Base-by-base conservation (phyloP, 305 asterid species). In the Vinca major region DNA sequence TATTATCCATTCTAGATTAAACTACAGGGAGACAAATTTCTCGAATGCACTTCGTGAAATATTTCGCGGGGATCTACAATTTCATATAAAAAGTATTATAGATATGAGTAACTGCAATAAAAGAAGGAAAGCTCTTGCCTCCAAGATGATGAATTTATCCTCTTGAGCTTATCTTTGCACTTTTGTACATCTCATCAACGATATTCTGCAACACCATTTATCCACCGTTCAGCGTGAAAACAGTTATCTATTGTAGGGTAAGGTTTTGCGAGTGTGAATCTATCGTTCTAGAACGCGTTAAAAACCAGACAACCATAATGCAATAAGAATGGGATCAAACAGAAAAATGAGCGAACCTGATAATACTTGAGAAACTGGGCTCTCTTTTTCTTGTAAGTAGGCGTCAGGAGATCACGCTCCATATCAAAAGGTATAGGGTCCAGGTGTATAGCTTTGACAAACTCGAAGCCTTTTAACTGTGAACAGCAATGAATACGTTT, bases 341-440 rank as follows among this genome's bases (percentile, higher is more conserved):
- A 61, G 71, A 57, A 33, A 47, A 21, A 57, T 33, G 45, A 64
- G 19, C 83, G 53, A 73, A 87, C 95, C 96, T 90, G 79, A 71
- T 90, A 90, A 66, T 82, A 86, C 72, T 84, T 85, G 79, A 78
- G 77, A 65, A 86, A 82, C 14, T 76, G 82, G 71, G 81, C 82
- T 66, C 97, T 81, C 83, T 87, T 90, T 82, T 90, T 90, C 91
- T 90, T 88, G 82, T 80, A 87, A 45, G 97, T 90, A 2, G 97
- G 96, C 12, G 95, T 88, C 51, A 88, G 65, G 73, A 88, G 95
- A 68, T 85, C 86, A 2, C 97, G 90, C 45, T 90, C 97, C 95
- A 90, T 90, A 73, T 88, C 92, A 56, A 90, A 90, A 58, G 97
- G 91, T 58, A 45, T 67, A 0, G 90, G 85, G 41, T 90, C 96